phyloP scores from a whole-genome alignment of 2,329 filamentous ascomycete genomes.

The Colletotrichum sansevieriae region DNA sequence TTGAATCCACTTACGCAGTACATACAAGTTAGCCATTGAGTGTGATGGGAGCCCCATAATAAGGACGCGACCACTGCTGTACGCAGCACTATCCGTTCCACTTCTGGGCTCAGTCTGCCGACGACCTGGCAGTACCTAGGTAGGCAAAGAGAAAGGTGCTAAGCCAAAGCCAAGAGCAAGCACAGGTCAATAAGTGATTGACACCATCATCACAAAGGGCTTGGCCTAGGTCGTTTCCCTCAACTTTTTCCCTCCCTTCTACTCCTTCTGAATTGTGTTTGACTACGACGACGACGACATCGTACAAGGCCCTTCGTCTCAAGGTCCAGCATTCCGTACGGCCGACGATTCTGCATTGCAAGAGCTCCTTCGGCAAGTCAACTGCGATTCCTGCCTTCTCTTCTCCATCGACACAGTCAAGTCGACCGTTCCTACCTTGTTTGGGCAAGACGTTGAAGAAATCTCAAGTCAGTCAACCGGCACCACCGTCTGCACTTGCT shows the following conservation, averaged over 20 bases:
- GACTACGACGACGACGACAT: conserved; percentile 22
- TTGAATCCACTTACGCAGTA: conserved; percentile 29
- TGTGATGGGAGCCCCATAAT: conserved; percentile 25
- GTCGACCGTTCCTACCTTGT: conserved; percentile 3
- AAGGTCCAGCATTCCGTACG: conserved; percentile 23
- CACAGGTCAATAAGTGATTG: conserved; percentile 32
- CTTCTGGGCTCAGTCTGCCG: conserved; percentile 6
- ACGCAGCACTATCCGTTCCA: background rate
- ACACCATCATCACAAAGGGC: conserved; percentile 42
- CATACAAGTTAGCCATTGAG: conserved; percentile 17
- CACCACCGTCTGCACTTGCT: conserved; percentile 7
- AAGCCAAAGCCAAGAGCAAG: conserved; percentile 28
- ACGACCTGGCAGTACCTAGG: too few species aligned
- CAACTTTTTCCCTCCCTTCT: conserved; percentile 1
- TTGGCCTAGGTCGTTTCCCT: conserved; percentile 28
- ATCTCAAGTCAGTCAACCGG: background rate
- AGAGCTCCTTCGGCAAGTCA: conserved; percentile 25
- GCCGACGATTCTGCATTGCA: conserved; percentile 31
- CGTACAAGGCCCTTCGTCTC: background rate
- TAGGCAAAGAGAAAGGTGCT: background rate
- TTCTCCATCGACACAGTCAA: conserved; percentile 8
- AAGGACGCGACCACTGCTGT: conserved; percentile 19
- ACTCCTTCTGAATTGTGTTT: conserved; percentile 17
- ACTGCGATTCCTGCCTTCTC: conserved; percentile 14
- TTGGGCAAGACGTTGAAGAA: conserved; percentile 14